phyloP scores from a whole-genome alignment of 2,329 filamentous ascomycete genomes.

The Drechslerella dactyloides region DNA sequence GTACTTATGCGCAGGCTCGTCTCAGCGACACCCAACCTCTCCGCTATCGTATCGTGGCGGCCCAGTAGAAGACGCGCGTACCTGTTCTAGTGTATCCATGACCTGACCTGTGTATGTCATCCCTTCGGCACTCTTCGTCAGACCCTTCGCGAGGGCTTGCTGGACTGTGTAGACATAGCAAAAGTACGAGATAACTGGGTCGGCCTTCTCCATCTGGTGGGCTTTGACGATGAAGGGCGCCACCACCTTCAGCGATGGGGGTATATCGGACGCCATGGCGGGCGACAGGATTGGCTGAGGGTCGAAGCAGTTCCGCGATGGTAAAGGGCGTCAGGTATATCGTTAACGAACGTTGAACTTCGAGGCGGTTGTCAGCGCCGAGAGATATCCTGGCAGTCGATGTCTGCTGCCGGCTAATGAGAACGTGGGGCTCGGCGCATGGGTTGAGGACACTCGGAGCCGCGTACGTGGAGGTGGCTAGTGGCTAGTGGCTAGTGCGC shows the following conservation, averaged over 20 bases:
- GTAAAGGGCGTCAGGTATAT: too few species aligned
- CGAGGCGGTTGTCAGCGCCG: neutral
- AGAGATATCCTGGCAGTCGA: neutral
- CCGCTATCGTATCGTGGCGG: neutral
- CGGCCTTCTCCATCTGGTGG: slow-evolving; percentile 79
- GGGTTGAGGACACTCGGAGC: slow-evolving; percentile 16
- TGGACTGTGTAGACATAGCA: slow-evolving; percentile 94
- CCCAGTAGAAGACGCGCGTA: slow-evolving; percentile 57
- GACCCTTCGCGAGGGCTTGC: slow-evolving; percentile 81
- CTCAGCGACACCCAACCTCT: slow-evolving; percentile 17
- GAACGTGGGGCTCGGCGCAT: slow-evolving; percentile 31
- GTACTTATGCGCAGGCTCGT: slow-evolving; percentile 9
- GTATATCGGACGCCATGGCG: slow-evolving; percentile 74
- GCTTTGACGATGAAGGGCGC: slow-evolving; percentile 83
- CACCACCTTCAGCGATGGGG: slow-evolving; percentile 76
- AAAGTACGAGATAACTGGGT: slow-evolving; percentile 93
- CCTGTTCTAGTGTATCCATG: slow-evolving; percentile 89
- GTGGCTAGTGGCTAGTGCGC: slow-evolving; percentile 29
- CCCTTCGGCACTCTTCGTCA: slow-evolving; percentile 79
- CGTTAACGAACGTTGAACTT: too few species aligned
- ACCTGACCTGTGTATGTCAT: slow-evolving; percentile 79
- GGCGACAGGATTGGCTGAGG: slow-evolving; percentile 1
- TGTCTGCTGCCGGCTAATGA: neutral
- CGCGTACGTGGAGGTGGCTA: slow-evolving; percentile 10
- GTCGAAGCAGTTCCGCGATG: neutral